Evolutionary conservation across 306 rosid genomes (phyloP).

Genomic region (Ziziphus jujuba): DNA sequence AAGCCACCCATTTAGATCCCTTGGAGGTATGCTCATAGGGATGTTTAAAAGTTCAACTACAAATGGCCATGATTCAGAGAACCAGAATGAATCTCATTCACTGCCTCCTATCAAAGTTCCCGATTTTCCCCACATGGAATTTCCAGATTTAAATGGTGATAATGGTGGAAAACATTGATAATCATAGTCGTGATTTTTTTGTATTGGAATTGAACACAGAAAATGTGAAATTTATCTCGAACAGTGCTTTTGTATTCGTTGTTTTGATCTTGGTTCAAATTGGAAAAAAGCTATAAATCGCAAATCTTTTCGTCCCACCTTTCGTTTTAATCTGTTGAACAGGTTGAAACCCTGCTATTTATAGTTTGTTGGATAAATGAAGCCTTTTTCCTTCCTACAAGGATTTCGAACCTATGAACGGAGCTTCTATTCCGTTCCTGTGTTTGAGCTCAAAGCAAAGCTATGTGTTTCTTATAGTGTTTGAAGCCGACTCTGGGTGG

Average conservation of each 20-base stretch:
- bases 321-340: too few relatives aligned
- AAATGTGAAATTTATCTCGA: background rate
- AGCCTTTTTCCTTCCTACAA: too few relatives aligned
- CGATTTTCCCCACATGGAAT: conserved; percentile 37
- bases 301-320: too few relatives aligned
- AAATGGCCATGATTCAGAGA: conserved; percentile 30
- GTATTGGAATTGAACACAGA: background rate
- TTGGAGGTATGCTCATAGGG: conserved; percentile 43
- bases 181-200: background rate
- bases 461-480: too few relatives aligned
- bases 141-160: conserved; percentile 18
- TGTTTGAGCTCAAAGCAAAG: too few relatives aligned
- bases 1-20: conserved; percentile 49
- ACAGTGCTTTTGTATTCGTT: background rate
- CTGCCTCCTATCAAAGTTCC: conserved; percentile 41
- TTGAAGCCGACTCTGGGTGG: too few relatives aligned
- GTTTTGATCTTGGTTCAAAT: background rate
- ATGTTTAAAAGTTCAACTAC: conserved; percentile 28
- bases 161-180: conserved; percentile 24
- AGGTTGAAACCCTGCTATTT: too few relatives aligned
- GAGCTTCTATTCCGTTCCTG: too few relatives aligned
- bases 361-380: too few relatives aligned
- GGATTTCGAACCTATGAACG: too few relatives aligned
- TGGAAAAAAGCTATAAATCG: background rate
- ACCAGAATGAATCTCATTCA: conserved; percentile 18